Conservation (phyloP, 129 eudicot genomes). For the Dittrichia graveolens region DNA sequence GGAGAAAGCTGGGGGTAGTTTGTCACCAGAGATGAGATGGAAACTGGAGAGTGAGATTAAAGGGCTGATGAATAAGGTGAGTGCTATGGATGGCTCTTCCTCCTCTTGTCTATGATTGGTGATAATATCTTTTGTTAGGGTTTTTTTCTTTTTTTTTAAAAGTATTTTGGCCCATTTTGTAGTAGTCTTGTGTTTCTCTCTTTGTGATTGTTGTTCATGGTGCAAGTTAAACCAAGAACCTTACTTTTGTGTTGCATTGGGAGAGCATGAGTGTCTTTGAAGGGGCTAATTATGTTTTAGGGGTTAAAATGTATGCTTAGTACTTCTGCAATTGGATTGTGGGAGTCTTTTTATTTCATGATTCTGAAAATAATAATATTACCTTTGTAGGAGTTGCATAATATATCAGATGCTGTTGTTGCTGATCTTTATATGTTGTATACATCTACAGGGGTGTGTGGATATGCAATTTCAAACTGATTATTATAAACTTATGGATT, state of each 20-base stretch:
- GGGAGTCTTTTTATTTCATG: constrained; percentile 16
- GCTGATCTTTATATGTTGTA: too few relatives aligned
- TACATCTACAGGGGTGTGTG: too few relatives aligned
- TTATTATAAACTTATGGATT: too few relatives aligned
- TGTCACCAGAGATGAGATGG: constrained; percentile 68
- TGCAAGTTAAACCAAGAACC: constrained; percentile 18
- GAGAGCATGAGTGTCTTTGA: constrained; percentile 25
- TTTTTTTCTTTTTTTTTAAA: constrained; percentile 7
- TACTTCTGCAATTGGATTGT: constrained; percentile 15
- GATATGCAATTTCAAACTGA: too few relatives aligned
- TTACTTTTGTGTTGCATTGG: constrained; percentile 36
- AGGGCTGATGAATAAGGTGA: constrained; percentile 68
- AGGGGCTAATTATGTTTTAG: constrained; percentile 10
- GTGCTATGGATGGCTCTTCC: constrained; percentile 55
- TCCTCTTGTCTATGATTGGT: constrained; percentile 43
- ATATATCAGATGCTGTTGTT: too few relatives aligned
- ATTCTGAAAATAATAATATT: background rate
- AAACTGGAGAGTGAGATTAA: constrained; percentile 71
- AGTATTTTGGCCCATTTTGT: constrained; percentile 23
- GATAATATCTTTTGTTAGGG: constrained; percentile 12
- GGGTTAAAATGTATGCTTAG: background rate
- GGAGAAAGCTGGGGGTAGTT: constrained; percentile 66
- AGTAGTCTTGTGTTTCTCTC: constrained; percentile 13
- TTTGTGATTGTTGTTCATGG: constrained; percentile 32
- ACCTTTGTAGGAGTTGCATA: too few relatives aligned